Evolutionary conservation across 2,329 filamentous ascomycete species (phyloP).

Genomic region (Waltergamsia citrina): DNA sequence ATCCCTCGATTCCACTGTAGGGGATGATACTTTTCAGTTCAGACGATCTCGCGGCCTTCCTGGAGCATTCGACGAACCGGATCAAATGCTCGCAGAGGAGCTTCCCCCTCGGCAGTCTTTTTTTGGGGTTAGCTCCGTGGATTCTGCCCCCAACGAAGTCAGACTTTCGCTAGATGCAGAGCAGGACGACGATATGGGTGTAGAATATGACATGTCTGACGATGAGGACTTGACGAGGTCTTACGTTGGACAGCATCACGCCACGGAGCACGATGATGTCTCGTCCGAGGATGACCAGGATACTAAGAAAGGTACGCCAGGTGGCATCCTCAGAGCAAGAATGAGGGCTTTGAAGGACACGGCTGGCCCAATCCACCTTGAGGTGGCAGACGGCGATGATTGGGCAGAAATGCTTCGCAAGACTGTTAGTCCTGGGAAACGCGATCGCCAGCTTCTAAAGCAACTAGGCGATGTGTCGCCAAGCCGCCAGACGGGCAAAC

Average conservation of each 20-base stretch:
- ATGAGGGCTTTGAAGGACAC: conserved; percentile 55
- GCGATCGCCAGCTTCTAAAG: conserved; percentile 67
- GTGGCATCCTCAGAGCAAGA: conserved; percentile 52
- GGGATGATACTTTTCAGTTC: conserved; percentile 52
- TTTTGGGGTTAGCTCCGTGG: conserved; percentile 88
- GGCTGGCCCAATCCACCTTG: conserved; percentile 46
- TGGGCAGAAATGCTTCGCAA: conserved; percentile 93
- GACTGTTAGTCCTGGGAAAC: conserved; percentile 88
- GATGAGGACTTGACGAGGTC: conserved; percentile 70
- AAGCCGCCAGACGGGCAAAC: conserved; percentile 11
- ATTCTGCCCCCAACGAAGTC: conserved; percentile 57
- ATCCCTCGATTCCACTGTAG: conserved; percentile 15
- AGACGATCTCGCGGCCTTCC: conserved; percentile 49
- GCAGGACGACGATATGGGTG: conserved; percentile 45
- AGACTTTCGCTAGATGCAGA: conserved; percentile 54
- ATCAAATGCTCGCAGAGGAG: conserved; percentile 43
- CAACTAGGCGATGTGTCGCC: conserved; percentile 45
- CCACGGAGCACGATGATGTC: conserved; percentile 61
- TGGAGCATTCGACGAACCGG: conserved; percentile 66
- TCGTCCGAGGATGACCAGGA: conserved; percentile 43
- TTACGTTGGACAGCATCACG: conserved; percentile 62
- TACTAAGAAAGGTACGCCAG: conserved; percentile 38
- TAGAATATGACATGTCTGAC: conserved; percentile 67
- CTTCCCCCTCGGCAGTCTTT: conserved; percentile 61
- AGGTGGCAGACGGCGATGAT: conserved; percentile 63